Base-by-base conservation (phyloP, 2,329 filamentous ascomycete genomes). In the Microdochium nivale region DNA sequence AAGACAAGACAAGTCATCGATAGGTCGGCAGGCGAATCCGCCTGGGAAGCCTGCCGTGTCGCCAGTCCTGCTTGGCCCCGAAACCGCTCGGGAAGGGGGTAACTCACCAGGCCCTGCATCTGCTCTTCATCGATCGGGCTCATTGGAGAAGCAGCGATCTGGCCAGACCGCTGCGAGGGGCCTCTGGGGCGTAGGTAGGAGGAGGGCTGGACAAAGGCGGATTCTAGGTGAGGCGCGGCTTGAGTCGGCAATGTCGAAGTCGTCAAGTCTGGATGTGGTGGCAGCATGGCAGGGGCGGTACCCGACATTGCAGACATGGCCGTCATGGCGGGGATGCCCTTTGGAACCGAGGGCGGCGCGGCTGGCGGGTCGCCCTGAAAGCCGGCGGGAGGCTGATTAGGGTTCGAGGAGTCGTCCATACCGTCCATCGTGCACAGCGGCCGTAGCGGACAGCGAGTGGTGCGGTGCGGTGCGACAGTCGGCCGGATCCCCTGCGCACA, bases 71-170 rank as follows among this genome's bases (percentile, higher is more conserved):
- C n/a, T 50, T 49, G 48, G 48, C 25, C 47, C 51, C 53, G 40
- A 46, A 44, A 37, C 40, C 46, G 37, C 54, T 51, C 51, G 46
- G 53, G 47, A 52, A 50, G 51, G 46, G 52, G 55, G 55, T 24
- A 47, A 73, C 86, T 74, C 74, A 90, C 87, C 77, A 92, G 75
- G 60, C 86, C 87, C 66, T 88, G 84, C 63, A 85, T 77, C 72
- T 91, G 87, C 65, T 91, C 87, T 71, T 78, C 82, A 68, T 92
- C 87, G 53, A 88, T 74, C 55, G 80, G 77, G 61, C 76, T 84
- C 68, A 79, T 69, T 56, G 76, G 72, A 54, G 70, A 65, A 57
- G 69, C 70, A 56, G 67, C 59, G 56, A 74, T 68, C 68, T 50
- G 69, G 70, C 56, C 69, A 66, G 53, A 44, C 40, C 40, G 40